Conservation (phyloP, 805 yeast species). For the Hanseniaspora pseudoguilliermondii region DNA sequence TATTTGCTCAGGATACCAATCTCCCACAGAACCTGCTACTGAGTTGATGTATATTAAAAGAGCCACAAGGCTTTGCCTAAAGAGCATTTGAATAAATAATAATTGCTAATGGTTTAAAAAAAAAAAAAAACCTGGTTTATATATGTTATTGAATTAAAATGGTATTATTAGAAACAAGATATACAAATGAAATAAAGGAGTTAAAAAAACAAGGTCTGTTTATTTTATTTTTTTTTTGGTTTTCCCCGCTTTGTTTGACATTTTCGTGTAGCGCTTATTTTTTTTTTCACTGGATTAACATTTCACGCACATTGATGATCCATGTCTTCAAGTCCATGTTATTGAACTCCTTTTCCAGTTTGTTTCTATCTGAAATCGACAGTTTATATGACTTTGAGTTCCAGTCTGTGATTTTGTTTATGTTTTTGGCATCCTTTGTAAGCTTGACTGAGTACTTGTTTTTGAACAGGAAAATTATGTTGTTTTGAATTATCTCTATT, state of each 20-base stretch:
- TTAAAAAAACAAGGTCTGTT: no score
- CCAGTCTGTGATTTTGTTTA: constrained; percentile 6
- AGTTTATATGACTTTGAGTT: background rate
- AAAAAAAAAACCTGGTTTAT: no score
- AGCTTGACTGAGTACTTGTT: background rate
- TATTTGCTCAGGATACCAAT: constrained; percentile 11
- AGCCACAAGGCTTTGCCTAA: background rate
- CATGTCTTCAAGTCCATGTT: constrained; percentile 5
- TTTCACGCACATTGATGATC: constrained; percentile 4
- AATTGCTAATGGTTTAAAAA: no score
- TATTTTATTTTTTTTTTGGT: no score
- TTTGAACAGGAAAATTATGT: constrained; percentile 1
- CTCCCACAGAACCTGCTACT: background rate
- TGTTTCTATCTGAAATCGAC: background rate
- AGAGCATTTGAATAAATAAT: background rate
- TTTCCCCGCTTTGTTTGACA: no score
- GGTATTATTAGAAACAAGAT: no score
- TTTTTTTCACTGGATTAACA: background rate
- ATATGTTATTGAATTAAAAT: no score
- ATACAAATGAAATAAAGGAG: no score
- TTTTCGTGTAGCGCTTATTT: background rate
- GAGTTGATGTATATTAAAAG: background rate
- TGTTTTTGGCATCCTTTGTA: background rate
- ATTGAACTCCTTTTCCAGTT: constrained; percentile 3
- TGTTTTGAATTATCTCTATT: background rate